Percentiles rank a stretch among this genome's conserved stretches.
Conservation (phyloP, 176 grass and related monocot genomes). For the Zea mays region DNA sequence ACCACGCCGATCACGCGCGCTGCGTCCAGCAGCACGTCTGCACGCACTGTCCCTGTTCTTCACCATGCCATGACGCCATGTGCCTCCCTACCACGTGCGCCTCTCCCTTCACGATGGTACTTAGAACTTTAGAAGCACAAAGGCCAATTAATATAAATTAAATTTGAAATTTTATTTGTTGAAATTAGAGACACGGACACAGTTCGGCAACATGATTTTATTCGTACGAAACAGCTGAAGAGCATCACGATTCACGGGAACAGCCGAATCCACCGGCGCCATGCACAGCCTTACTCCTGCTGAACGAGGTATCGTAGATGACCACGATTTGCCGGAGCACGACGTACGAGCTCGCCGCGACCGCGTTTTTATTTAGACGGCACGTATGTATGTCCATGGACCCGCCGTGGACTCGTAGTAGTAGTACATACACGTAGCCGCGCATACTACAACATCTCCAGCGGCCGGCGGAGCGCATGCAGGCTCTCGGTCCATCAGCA, state of each 20-base stretch:
- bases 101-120: no score
- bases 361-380: constrained; percentile 18
- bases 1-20: no score
- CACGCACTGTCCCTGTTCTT: no score
- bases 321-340: not conserved
- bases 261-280: not conserved
- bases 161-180: no score
- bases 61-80: no score
- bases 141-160: no score
- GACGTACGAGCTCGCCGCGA: not conserved
- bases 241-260: not conserved
- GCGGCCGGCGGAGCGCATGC: not conserved
- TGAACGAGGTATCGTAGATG: not conserved
- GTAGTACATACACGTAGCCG: not conserved
- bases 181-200: no score
- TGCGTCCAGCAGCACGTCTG: no score
- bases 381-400: not conserved
- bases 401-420: not conserved
- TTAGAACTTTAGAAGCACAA: no score
- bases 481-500: constrained; percentile 9
- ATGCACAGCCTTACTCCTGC: not conserved
- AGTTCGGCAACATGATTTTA: not conserved
- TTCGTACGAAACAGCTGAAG: not conserved
- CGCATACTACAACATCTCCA: not conserved
- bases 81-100: no score